phyloP scores from a whole-genome alignment of 208 protist genomes.

The Crithidia bombi region DNA sequence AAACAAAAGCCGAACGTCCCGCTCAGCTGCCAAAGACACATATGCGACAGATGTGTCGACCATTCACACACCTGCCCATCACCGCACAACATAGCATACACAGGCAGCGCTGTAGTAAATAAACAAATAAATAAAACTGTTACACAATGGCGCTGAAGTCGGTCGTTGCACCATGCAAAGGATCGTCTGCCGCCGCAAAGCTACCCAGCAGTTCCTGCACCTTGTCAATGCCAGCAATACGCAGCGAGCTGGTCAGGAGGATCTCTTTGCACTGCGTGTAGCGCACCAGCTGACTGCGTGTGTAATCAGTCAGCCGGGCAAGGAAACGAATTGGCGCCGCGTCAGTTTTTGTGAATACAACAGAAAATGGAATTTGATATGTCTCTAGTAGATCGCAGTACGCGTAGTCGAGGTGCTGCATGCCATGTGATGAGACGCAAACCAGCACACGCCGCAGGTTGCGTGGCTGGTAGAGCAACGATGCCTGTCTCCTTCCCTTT shows the following conservation, averaged over 20 bases:
- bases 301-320: slow-evolving; percentile 82
- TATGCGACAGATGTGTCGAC: no score
- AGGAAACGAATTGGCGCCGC: slow-evolving; percentile 84
- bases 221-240: slow-evolving; percentile 86
- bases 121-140: neutral
- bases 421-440: slow-evolving; percentile 73
- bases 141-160: slow-evolving; percentile 86
- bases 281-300: slow-evolving; percentile 75
- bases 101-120: neutral
- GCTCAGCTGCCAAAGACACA: no score
- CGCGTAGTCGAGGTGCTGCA: slow-evolving; percentile 75
- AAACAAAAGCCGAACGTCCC: no score
- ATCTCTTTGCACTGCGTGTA: slow-evolving; percentile 89
- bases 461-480: slow-evolving; percentile 34
- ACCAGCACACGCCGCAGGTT: slow-evolving; percentile 82
- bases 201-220: slow-evolving; percentile 81
- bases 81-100: neutral
- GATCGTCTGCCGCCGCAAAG: slow-evolving; percentile 53
- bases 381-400: slow-evolving; percentile 81
- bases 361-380: slow-evolving; percentile 71
- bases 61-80: neutral
- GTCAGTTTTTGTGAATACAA: slow-evolving; percentile 91
- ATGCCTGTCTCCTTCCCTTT: neutral
- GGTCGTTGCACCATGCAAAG: slow-evolving; percentile 49
- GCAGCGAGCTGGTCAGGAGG: slow-evolving; percentile 79